Percentiles rank a stretch among this genome's conserved stretches.
phyloP scores from a whole-genome alignment of 1,139 yeast genomes.

The Komagataea norvegica region DNA sequence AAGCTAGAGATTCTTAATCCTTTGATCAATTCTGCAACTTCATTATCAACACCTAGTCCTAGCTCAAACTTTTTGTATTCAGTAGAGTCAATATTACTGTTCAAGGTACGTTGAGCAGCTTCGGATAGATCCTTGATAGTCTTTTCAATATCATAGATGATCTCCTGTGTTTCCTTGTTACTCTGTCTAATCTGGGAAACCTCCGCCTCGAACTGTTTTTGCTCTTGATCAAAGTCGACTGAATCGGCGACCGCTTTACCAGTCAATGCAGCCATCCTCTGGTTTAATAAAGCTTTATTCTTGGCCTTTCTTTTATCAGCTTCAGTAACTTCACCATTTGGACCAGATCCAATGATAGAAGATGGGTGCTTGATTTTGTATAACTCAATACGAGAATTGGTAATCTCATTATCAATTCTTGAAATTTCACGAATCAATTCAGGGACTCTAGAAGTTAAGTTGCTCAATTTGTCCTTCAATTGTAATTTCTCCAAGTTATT shows the following conservation, averaged over 20 bases:
- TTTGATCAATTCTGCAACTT: slow-evolving; percentile 48
- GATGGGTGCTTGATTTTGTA: slow-evolving; percentile 65
- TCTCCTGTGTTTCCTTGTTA: slow-evolving; percentile 31
- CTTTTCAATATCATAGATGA: slow-evolving; percentile 30
- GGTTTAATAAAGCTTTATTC: slow-evolving; percentile 70
- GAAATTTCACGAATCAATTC: slow-evolving; percentile 61
- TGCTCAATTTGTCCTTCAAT: slow-evolving; percentile 31
- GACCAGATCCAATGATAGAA: slow-evolving; percentile 73
- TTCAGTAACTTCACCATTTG: slow-evolving; percentile 80
- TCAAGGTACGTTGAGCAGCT: slow-evolving; percentile 27
- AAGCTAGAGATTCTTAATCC: slow-evolving; percentile 41
- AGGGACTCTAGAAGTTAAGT: slow-evolving; percentile 70
- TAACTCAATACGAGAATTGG: slow-evolving; percentile 60
- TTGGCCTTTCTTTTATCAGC: slow-evolving; percentile 74
- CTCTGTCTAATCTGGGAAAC: slow-evolving; percentile 39
- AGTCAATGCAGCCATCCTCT: slow-evolving; percentile 89
- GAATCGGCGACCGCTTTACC: slow-evolving; percentile 56
- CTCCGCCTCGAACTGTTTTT: slow-evolving; percentile 52
- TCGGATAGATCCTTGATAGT: slow-evolving; percentile 32
- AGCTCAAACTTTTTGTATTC: slow-evolving; percentile 32
- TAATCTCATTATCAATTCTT: slow-evolving; percentile 63
- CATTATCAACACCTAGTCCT: slow-evolving; percentile 35
- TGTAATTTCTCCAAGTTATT: slow-evolving; percentile 32
- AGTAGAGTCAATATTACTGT: slow-evolving; percentile 29
- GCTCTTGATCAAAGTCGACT: slow-evolving; percentile 50